Evolutionary conservation across 768 basidiomycete genomes (phyloP).

Genomic region (Cyclocybe cylindracea): DNA sequence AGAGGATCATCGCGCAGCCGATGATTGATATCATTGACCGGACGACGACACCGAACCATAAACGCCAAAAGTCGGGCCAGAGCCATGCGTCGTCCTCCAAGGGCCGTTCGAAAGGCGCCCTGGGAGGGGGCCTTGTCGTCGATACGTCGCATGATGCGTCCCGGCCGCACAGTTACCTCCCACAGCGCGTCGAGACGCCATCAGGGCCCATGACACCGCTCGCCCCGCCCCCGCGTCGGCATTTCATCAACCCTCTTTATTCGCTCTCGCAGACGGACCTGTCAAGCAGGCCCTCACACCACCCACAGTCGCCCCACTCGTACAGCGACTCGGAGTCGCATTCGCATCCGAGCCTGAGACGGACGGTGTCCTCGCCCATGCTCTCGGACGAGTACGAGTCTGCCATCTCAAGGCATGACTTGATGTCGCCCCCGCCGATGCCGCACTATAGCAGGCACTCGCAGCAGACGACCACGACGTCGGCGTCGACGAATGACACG

Average conservation of each 20-base stretch:
- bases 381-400: conserved; percentile 45
- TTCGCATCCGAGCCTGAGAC: conserved; percentile 36
- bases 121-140: conserved; percentile 21
- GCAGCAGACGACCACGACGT: conserved; percentile 30
- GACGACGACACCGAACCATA: conserved; percentile 21
- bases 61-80: conserved; percentile 28
- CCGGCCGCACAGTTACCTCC: conserved; percentile 44
- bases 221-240: conserved; percentile 63
- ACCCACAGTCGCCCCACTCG: conserved; percentile 8
- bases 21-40: conserved; percentile 36
- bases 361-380: conserved; percentile 54
- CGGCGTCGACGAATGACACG: conserved; percentile 20
- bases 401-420: conserved; percentile 24
- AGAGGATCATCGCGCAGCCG: conserved; percentile 43
- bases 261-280: conserved; percentile 63
- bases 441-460: conserved; percentile 28
- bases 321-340: conserved; percentile 9
- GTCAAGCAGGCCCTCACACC: conserved; percentile 16
- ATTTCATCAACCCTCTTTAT: conserved; percentile 46
- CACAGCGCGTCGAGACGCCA: conserved; percentile 67
- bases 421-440: conserved; percentile 50
- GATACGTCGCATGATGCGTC: conserved; percentile 23
- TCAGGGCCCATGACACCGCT: conserved; percentile 59
- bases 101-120: conserved; percentile 21
- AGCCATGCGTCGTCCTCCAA: conserved; percentile 27